Conservation (phyloP, 2,329 filamentous ascomycete species). For the Colletotrichum sp. region DNA sequence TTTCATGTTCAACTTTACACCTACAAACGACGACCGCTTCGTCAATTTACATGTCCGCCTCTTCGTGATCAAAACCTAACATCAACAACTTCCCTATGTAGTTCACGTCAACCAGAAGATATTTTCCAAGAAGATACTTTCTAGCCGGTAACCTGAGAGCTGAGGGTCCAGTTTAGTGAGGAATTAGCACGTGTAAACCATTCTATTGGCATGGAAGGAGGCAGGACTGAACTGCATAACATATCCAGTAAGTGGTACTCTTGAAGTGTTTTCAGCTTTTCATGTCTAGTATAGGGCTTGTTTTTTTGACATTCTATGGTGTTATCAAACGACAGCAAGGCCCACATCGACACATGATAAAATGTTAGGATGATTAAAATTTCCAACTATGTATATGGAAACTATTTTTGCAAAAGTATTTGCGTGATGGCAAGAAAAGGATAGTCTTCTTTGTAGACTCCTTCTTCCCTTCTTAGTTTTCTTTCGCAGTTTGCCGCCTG, state of each 20-base stretch:
- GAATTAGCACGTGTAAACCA: background rate
- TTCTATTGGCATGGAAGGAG: background rate
- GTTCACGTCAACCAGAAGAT: background rate
- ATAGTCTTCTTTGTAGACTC: too few relatives aligned
- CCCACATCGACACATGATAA: fast-evolving
- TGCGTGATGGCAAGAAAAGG: too few relatives aligned
- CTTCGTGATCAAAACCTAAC: background rate
- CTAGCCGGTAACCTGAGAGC: background rate
- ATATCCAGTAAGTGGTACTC: background rate
- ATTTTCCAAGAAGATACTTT: background rate
- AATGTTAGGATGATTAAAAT: background rate
- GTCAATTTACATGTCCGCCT: background rate
- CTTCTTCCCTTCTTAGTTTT: too few relatives aligned
- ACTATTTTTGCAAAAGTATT: too few relatives aligned
- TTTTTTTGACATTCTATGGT: fast-evolving
- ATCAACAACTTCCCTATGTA: background rate
- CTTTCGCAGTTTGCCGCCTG: too few relatives aligned
- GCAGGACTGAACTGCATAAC: fast-evolving
- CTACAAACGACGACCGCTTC: background rate
- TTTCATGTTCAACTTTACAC: background rate
- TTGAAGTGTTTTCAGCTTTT: background rate
- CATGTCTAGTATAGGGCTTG: background rate
- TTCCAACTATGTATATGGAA: too few relatives aligned
- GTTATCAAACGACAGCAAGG: background rate
- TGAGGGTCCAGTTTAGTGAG: background rate